Evolutionary conservation across 2,329 filamentous ascomycete genomes (phyloP), one percentile per base, ranked within the genome.

Genomic region (Hypoxylon sp.): DNA sequence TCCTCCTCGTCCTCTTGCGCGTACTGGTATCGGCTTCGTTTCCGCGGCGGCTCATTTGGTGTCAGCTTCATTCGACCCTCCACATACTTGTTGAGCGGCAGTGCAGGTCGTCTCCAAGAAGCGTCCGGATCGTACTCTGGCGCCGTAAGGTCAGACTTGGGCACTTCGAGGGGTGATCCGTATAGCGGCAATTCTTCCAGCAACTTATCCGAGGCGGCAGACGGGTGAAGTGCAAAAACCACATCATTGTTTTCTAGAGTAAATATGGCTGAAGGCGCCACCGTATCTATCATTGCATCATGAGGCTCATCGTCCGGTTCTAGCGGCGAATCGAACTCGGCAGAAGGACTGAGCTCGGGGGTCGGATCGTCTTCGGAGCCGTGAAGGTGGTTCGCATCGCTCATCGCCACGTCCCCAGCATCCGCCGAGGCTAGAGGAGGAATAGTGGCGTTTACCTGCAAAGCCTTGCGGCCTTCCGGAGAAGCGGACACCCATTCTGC

Each of bases 81-180:
- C 0, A 93, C 88, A 72, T 90, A 97, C 72, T 93, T 97, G 68
- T 91, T 97, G 2, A 97, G 82, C 1, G 92, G 90, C 13, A 96
- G 78, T 35, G 92, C 87, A n/a, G 89, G 86, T 3, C 87, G 85
- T 70, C 85, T 88, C 90, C 90, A 94, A 29, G 79, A 79, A 17
- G 86, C 82, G 74, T 94, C 90, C 0, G 88, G 87, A 48, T 88
- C 83, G 55, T 81, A 77, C 48, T 88, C 84, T 6, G 85, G 82
- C 2, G 76, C 79, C 1, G 78, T 79, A 13, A 86, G 72, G 53
- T 87, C 84, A n/a, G 80, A 79, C 46, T 81, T 82, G 1, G 85
- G 84, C 1, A 84, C 76, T 63, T 83, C 79, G 2, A 88, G 76
- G 3, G 86, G 85, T 6, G 87, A 81, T 5, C 89, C 84, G 71